Evolutionary conservation across 257 asterid species (phyloP).

Genomic region (Lithospermum erythrorhizon): DNA sequence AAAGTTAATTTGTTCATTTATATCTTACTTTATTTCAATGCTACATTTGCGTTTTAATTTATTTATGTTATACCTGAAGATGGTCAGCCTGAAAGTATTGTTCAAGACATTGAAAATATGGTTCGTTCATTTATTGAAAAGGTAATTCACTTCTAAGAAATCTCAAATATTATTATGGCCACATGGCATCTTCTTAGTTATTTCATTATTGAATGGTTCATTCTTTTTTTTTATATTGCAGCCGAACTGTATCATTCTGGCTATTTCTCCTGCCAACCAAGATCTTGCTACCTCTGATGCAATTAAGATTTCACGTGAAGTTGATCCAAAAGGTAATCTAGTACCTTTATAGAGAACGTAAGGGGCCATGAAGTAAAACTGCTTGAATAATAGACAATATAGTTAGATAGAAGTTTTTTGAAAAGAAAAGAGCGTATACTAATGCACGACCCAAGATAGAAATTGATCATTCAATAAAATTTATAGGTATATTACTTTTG

Average conservation of each 20-base stretch:
- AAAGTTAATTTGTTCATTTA: too few relatives aligned
- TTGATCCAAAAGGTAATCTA: slow-evolving; percentile 20
- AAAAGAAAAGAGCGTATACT: too few relatives aligned
- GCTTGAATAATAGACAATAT: too few relatives aligned
- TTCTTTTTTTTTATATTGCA: slow-evolving; percentile 8
- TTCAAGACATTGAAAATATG: slow-evolving; percentile 58
- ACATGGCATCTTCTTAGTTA: not conserved
- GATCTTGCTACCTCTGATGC: slow-evolving; percentile 28
- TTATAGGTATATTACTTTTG: too few relatives aligned
- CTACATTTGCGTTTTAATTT: not conserved
- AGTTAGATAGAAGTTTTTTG: too few relatives aligned
- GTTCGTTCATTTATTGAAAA: slow-evolving; percentile 57
- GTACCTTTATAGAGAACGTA: not conserved
- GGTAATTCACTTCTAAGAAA: slow-evolving; percentile 16
- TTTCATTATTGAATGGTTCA: not conserved
- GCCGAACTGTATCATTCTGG: slow-evolving; percentile 26
- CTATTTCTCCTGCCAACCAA: slow-evolving; percentile 26
- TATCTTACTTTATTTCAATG: not conserved
- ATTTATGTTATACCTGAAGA: slow-evolving; percentile 17
- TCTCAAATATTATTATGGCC: too few relatives aligned
- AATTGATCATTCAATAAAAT: too few relatives aligned
- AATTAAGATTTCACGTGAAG: slow-evolving; percentile 26
- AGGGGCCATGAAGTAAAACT: too few relatives aligned
- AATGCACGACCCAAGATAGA: too few relatives aligned
- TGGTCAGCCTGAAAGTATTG: slow-evolving; percentile 54